These are phyloP conservation scores for Canavalia gladiata DNA, from an alignment of 306 rosid species.

Conservation along the genomic window DNA sequence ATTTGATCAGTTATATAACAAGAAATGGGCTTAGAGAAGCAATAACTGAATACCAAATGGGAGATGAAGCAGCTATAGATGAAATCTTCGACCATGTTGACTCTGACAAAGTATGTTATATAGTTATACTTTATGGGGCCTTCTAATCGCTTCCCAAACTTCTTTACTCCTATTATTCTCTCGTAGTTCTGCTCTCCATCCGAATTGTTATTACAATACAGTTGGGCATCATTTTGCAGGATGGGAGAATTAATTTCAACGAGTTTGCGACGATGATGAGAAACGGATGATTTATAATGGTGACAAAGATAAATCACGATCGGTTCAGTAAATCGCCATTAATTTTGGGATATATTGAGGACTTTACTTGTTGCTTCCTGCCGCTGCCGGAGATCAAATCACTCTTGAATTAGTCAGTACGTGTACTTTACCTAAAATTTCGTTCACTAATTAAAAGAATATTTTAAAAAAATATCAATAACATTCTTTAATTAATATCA, in stretches of 20 bases:
- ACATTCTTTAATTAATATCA: no score
- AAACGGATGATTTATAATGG: constrained; percentile 55
- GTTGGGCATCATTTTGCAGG: constrained; percentile 56
- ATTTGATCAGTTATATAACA: constrained; percentile 71
- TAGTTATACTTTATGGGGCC: not conserved
- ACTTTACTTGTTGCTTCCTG: constrained; percentile 14
- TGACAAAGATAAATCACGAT: constrained; percentile 48
- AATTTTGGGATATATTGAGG: not conserved
- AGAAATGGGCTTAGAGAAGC: constrained; percentile 86
- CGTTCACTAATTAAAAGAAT: no score
- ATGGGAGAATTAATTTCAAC: constrained; percentile 75
- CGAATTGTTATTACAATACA: not conserved
- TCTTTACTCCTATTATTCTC: not conserved
- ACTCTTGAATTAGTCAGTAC: not conserved
- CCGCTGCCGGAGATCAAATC: constrained; percentile 20
- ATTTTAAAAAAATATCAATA: no score
- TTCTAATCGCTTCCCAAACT: no score
- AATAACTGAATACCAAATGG: constrained; percentile 77
- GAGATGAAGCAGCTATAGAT: constrained; percentile 81
- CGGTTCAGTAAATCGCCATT: not conserved
- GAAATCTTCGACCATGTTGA: constrained; percentile 83
- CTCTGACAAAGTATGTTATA: constrained; percentile 70
- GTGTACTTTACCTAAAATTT: constrained; percentile 8
- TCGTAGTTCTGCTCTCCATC: not conserved
- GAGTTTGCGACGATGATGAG: constrained; percentile 92